Evolutionary conservation across 2,329 filamentous ascomycete genomes (phyloP).

Genomic region (Xylaria sp.): DNA sequence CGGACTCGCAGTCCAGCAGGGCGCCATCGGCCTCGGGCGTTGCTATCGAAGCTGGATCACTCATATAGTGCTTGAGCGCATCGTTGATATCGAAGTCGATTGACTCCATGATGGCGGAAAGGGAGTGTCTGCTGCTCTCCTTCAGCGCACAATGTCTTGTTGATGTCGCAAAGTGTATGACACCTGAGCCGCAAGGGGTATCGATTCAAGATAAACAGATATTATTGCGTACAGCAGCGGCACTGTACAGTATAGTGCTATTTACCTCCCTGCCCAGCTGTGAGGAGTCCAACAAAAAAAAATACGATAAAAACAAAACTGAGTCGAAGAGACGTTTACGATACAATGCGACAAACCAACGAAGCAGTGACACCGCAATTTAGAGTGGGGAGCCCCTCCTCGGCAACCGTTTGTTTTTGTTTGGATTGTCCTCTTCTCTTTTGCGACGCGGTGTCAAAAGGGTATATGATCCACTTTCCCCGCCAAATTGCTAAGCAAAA

Average conservation of each 20-base stretch:
- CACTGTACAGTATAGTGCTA: background rate
- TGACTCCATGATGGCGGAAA: constrained; percentile 67
- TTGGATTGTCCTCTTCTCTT: constrained; percentile 38
- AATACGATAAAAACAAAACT: constrained; percentile 8
- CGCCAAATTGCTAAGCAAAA: constrained; percentile 17
- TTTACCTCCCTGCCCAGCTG: background rate
- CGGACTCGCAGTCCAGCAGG: constrained; percentile 90
- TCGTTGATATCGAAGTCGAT: constrained; percentile 95
- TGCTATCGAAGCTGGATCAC: constrained; percentile 83
- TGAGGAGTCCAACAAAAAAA: background rate
- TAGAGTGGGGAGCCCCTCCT: constrained; percentile 33
- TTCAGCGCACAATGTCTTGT: no score
- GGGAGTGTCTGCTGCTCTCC: background rate
- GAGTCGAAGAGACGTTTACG: background rate
- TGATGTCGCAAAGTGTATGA: background rate
- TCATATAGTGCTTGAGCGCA: constrained; percentile 95
- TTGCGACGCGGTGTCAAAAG: constrained; percentile 37
- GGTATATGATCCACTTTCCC: constrained; percentile 26
- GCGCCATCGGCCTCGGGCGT: constrained; percentile 87
- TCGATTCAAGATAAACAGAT: constrained; percentile 10
- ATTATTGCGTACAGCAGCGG: background rate
- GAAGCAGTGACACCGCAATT: constrained; percentile 5
- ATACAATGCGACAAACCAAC: constrained; percentile 19
- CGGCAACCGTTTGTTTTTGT: constrained; percentile 50
- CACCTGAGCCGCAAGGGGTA: background rate